These are phyloP conservation scores for Ascochyta lentis DNA, from an alignment of 2,329 filamentous ascomycete species.

Conservation along the genomic window DNA sequence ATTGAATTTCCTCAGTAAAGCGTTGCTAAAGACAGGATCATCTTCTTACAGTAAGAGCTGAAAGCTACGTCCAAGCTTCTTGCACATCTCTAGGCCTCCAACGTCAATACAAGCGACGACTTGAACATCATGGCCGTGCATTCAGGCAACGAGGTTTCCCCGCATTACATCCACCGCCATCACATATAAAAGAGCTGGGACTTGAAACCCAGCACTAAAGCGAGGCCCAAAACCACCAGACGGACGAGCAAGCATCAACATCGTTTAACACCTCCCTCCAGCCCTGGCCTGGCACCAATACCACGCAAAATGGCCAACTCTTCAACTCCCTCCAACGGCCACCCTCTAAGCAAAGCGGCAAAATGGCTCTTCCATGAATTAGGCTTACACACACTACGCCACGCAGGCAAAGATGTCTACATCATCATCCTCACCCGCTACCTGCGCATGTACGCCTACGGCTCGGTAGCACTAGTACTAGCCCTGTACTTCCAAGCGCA, in stretches of 20 bases:
- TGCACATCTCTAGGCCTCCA: not conserved
- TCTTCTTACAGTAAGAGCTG: not conserved
- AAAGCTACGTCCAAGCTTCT: no score
- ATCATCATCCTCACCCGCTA: conserved; percentile 47
- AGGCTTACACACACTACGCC: conserved; percentile 37
- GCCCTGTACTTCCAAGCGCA: conserved; percentile 47
- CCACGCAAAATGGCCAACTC: not conserved
- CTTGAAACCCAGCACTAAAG: no score
- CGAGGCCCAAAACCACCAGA: no score
- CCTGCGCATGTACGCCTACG: conserved; percentile 48
- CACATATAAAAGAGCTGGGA: not conserved
- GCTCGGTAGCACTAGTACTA: conserved; percentile 46
- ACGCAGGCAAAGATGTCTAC: conserved; percentile 39
- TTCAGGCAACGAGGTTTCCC: not conserved
- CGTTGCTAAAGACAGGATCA: not conserved
- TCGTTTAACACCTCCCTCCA: no score
- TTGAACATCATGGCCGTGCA: not conserved
- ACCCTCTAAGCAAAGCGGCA: not conserved
- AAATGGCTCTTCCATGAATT: conserved; percentile 25
- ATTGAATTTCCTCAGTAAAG: not conserved
- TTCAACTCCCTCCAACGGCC: not conserved
- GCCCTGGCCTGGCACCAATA: no score
- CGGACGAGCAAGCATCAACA: no score
- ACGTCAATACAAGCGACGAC: not conserved
- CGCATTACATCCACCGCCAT: not conserved